Base-by-base conservation (phyloP, 768 basidiomycete genomes). In the Agrocybe pediades region DNA sequence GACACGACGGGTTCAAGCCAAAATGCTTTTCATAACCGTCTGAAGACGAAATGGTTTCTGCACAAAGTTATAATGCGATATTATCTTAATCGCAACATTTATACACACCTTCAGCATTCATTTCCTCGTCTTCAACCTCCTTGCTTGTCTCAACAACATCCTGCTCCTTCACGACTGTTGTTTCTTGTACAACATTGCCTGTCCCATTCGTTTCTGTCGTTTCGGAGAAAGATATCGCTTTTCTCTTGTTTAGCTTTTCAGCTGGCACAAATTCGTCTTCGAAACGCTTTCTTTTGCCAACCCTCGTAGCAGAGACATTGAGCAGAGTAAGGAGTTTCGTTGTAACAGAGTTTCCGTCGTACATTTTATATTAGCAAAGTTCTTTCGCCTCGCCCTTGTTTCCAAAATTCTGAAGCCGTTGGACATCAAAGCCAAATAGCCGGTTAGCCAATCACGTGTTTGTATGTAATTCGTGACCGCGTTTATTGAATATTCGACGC, bases 301-400 rank as follows among this genome's bases (percentile, higher is more conserved):
- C 71, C 64, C 87, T 93, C 2, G 86, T 84, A 0, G 92, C 90
- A 27, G 92, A 92, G 2, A 95, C 90, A 65, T 97, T 98, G 4
- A 97, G 77, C 1, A 97, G 82, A 0, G 95, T 96, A 24, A 97
- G 71, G 1, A 97, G 83, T 46, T 85, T 86, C 41, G 91, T 92
- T 1, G 85, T 91, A 9, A 86, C 83, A 2, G 78, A 70, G 49
- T 83, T 85, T 30, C 67, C 70, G 65, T 73, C 70, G 67, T 71
- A 71, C 68, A 74, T 73, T 44, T 30, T 25, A 27, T 16, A 13
- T 36, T 36, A 36, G n/a, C 17, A 16, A 33, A 46, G 51, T 49
- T 49, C 43, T 46, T 11, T 17, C 27, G 19, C 6, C 16, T 23
- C 16, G 21, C 24, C 21, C 26, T 45, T 45, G 23, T 16, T 15